Evolutionary conservation across 2,329 filamentous ascomycete genomes (phyloP).

Genomic region (Fusarium xyrophilum): DNA sequence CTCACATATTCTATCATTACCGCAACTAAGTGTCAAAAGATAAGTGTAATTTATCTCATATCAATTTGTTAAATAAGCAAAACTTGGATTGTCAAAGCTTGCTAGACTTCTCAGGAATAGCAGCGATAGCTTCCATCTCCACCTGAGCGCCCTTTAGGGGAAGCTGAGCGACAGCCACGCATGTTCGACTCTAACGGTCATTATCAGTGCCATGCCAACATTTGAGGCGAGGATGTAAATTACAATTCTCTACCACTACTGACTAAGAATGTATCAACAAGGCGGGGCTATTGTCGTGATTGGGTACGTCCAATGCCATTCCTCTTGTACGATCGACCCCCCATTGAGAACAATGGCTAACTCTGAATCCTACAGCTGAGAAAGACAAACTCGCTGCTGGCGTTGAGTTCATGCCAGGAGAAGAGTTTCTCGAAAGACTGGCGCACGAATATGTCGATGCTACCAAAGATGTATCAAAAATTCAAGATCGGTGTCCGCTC

Average conservation of each 20-base stretch:
- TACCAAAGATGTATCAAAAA: background rate
- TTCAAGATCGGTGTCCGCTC: background rate
- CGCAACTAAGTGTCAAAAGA: too few species aligned
- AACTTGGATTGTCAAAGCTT: background rate
- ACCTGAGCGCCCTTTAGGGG: background rate
- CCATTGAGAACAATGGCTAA: background rate
- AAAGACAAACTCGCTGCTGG: background rate
- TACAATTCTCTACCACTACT: rapidly evolving
- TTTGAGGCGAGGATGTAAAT: rapidly evolving
- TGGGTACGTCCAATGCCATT: background rate
- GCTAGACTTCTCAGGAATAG: background rate
- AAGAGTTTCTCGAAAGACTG: background rate
- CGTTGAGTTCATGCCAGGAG: background rate
- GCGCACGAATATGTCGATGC: background rate
- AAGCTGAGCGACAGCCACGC: background rate
- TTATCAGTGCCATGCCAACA: background rate
- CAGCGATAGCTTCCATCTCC: background rate
- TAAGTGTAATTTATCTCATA: too few species aligned
- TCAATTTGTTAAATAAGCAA: too few species aligned
- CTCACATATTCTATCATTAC: too few species aligned
- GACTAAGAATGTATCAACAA: background rate
- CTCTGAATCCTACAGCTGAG: background rate
- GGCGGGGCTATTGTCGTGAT: background rate
- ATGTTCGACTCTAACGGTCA: background rate
- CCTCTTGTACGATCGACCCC: rapidly evolving